Percentiles rank a stretch among this genome's conserved stretches.
Conservation (phyloP, 176 grass and related monocot genomes). For the Alloteropsis semialata region DNA sequence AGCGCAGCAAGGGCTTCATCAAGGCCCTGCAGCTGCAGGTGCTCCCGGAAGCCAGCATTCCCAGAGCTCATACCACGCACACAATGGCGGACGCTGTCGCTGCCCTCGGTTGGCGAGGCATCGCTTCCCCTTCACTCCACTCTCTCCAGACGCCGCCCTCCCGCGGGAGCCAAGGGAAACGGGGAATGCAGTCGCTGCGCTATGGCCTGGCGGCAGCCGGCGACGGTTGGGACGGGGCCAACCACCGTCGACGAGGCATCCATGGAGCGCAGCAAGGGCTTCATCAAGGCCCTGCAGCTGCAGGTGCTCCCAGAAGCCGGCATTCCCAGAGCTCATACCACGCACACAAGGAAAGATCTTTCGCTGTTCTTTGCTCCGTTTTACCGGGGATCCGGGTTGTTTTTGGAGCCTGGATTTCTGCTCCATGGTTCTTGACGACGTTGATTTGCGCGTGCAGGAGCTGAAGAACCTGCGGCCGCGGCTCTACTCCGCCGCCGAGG, state of each 20-base stretch:
- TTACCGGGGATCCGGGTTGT: not conserved
- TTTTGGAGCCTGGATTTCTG: constrained; percentile 13
- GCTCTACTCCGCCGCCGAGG: constrained; percentile 93
- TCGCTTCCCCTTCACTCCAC: not conserved
- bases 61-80: constrained; percentile 5
- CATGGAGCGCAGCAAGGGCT: constrained; percentile 98
- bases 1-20: constrained; percentile 98
- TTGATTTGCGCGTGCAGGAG: no score
- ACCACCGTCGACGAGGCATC: constrained; percentile 85
- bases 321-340: constrained; percentile 27
- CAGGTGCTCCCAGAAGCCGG: constrained; percentile 44
- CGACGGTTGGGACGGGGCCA: not conserved
- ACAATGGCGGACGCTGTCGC: no score
- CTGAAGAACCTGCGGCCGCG: constrained; percentile 96
- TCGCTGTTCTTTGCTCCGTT: not conserved
- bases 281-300: constrained; percentile 90
- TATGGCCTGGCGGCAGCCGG: constrained; percentile 4
- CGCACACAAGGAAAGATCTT: not conserved
- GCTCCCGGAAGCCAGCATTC: not conserved
- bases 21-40: constrained; percentile 95
- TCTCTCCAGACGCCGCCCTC: not conserved
- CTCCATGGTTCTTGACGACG: not conserved
- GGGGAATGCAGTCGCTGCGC: constrained; percentile 42
- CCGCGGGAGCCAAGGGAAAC: not conserved
- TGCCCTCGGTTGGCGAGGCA: no score